These are phyloP conservation scores for Xenoacremonium recifei DNA, from an alignment of 2,329 filamentous ascomycete species.

Conservation along the genomic window DNA sequence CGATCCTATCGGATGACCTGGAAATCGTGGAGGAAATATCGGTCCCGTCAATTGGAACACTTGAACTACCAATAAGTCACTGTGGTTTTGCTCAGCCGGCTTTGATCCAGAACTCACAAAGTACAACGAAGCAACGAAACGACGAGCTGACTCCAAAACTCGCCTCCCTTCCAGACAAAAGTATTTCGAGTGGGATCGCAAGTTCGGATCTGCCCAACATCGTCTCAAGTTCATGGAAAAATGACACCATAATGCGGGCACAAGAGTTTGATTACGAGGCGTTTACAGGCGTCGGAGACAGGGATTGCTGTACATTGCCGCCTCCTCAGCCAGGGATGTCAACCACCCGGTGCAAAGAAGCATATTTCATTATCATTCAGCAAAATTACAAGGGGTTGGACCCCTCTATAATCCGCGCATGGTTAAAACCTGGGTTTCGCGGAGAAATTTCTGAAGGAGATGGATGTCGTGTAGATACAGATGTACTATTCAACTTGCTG, in stretches of 20 bases:
- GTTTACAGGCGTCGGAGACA: not conserved
- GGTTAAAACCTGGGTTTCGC: constrained; percentile 28
- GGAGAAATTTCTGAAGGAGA: constrained; percentile 15
- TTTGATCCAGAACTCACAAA: not conserved
- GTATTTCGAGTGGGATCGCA: not conserved
- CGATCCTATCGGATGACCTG: not conserved
- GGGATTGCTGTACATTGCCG: constrained; percentile 3
- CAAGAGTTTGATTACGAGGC: not conserved
- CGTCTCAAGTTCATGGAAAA: not conserved
- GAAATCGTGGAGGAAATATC: not conserved
- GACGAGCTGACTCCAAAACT: not conserved
- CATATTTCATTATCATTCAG: constrained; percentile 30
- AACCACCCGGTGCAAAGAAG: constrained; percentile 31
- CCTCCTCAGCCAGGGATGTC: constrained; percentile 17
- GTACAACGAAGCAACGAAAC: not conserved
- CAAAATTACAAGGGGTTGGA: constrained; percentile 29
- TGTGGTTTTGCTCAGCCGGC: not conserved
- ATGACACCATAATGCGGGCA: not conserved
- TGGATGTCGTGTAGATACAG: constrained; percentile 30
- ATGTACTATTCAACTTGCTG: not conserved
- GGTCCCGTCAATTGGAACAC: not conserved
- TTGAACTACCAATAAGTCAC: not conserved
- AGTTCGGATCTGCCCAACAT: not conserved
- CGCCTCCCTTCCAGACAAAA: not conserved
- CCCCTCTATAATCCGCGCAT: constrained; percentile 14